phyloP scores from a whole-genome alignment of 2,329 filamentous ascomycete genomes.

The Bisporella sp. region DNA sequence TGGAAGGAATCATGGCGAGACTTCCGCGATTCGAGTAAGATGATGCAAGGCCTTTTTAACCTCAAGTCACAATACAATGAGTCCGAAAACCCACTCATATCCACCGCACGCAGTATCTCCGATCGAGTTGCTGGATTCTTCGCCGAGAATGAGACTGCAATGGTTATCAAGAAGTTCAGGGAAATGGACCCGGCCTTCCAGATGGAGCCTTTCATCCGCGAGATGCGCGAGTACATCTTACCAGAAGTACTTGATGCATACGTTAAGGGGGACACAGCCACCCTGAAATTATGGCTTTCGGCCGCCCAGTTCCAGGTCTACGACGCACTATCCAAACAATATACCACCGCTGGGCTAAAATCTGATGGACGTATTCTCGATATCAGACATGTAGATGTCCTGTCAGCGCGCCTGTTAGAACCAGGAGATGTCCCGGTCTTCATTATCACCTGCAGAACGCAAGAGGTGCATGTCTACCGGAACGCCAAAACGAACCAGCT shows the following conservation, averaged over 20 bases:
- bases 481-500: slow-evolving; percentile 86
- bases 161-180: slow-evolving; percentile 96
- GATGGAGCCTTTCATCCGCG: slow-evolving; percentile 86
- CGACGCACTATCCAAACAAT: slow-evolving; percentile 93
- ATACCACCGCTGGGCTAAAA: slow-evolving; percentile 85
- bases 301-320: slow-evolving; percentile 96
- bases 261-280: slow-evolving; percentile 89
- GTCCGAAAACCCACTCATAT: slow-evolving; percentile 93
- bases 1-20: slow-evolving; percentile 99
- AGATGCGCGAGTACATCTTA: slow-evolving; percentile 95
- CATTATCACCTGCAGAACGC: slow-evolving; percentile 91
- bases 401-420: slow-evolving; percentile 73
- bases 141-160: slow-evolving; percentile 94
- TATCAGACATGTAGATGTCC: slow-evolving; percentile 87
- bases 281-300: slow-evolving; percentile 89
- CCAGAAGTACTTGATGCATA: slow-evolving; percentile 97
- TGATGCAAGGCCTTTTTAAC: slow-evolving; percentile 82
- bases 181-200: slow-evolving; percentile 94
- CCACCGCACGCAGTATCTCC: slow-evolving; percentile 83
- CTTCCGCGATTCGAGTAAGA: slow-evolving; percentile 82
- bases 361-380: slow-evolving; percentile 93
- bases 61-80: slow-evolving; percentile 88
- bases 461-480: slow-evolving; percentile 95
- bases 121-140: slow-evolving; percentile 94
- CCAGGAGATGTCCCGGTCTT: slow-evolving; percentile 90